Evolutionary conservation across 2,329 filamentous ascomycete species (phyloP).

Genomic region (Arthrobotrys musiformis): DNA sequence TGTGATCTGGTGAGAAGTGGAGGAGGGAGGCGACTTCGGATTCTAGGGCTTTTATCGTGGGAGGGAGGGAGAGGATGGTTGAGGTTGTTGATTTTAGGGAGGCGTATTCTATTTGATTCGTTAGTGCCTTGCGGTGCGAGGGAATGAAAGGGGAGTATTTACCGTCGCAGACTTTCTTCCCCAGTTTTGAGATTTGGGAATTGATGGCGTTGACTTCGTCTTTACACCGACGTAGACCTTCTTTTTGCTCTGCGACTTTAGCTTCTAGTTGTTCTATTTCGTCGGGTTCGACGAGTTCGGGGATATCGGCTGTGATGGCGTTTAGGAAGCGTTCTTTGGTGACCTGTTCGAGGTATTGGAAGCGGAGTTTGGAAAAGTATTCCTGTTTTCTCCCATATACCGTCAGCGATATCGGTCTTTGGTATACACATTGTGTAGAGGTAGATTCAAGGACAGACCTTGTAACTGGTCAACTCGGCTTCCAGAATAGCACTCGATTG

Average conservation of each 20-base stretch:
- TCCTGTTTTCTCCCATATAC: conserved; percentile 66
- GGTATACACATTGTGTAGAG: background rate
- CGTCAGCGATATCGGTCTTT: background rate
- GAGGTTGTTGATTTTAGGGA: conserved; percentile 62
- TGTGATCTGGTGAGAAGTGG: conserved; percentile 60
- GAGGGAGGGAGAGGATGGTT: conserved; percentile 66
- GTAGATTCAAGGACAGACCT: conserved; percentile 64
- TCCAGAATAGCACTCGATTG: conserved; percentile 79
- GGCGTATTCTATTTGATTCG: conserved; percentile 67
- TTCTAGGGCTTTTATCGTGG: conserved; percentile 67
- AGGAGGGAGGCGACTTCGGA: conserved; percentile 66
- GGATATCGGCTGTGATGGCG: conserved; percentile 89
- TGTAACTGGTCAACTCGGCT: conserved; percentile 88
- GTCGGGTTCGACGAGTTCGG: conserved; percentile 80
- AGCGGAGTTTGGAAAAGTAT: conserved; percentile 93
- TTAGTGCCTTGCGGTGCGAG: too few species aligned
- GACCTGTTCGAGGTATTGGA: conserved; percentile 97
- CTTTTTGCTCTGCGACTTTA: conserved; percentile 78
- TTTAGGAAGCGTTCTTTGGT: conserved; percentile 98
- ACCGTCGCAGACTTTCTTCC: conserved; percentile 68
- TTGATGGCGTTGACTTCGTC: conserved; percentile 52
- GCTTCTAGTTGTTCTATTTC: conserved; percentile 79
- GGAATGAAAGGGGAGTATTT: background rate
- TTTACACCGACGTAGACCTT: conserved; percentile 72
- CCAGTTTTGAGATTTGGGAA: conserved; percentile 64